Evolutionary conservation across 1,139 yeast species (phyloP), one percentile per base, ranked within the genome.

Genomic region (Magnusiomyces suaveolens): DNA sequence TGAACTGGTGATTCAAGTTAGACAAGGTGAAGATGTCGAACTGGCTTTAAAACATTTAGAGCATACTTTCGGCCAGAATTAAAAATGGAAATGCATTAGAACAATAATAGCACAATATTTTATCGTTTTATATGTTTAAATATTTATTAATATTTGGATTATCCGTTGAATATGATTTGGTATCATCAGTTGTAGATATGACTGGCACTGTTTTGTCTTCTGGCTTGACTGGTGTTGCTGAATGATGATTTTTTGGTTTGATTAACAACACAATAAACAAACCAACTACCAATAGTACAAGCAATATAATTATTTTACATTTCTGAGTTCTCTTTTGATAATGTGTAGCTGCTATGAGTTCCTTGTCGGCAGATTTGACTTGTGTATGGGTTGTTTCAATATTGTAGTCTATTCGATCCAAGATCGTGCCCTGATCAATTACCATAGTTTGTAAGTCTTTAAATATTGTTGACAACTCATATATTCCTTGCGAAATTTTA

Each of bases 341-440:
- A 29, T 75, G 73, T 50, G 85, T 82, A 0, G 97, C 97, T 61
- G 81, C 76, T 24, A 79, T 73, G 56, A 92, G 74, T 69, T 92
- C 95, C 60, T 81, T 80, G 59, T 86, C 87, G 0, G 97, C 94
- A 43, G 76, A 78, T 62, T 83, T 81, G 57, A 92, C 79, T 61
- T 88, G 87, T 49, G 81, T 81, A 3, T 81, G 85, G 36, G 96
- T 85, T 59, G 81, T 83, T 58, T 85, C 86, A 57, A 94, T 73
- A 66, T 94, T 92, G 69, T 90, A 90, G 69, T 89, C 98, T 55
- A 92, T 90, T 60, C 97, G 74, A 69, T 92, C 98, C 57, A 92
- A 75, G 49, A 92, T 76, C 0, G 97, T 88, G 1, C 98, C 98
- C 69, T 92, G 98, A 65, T 94, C 97, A 56, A 92, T 87, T 51